Evolutionary conservation across 2,329 filamentous ascomycete genomes (phyloP).

Genomic region (Pseudogymnoascus sp.): DNA sequence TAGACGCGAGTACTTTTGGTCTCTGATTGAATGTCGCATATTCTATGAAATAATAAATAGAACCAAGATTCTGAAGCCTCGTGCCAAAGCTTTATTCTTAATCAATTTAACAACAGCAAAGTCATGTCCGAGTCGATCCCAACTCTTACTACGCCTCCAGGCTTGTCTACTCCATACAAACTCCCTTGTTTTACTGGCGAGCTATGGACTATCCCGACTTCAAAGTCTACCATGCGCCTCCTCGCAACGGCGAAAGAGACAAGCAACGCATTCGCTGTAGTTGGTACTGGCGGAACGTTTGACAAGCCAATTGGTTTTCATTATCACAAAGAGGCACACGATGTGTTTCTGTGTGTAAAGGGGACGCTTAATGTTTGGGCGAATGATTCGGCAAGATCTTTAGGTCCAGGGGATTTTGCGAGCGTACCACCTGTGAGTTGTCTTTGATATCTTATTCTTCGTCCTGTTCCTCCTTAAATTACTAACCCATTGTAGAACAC

Average conservation of each 20-base stretch:
- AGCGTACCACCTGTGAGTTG: constrained; percentile 44
- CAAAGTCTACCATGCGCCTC: constrained; percentile 20
- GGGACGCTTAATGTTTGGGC: constrained; percentile 49
- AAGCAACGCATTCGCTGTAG: constrained; percentile 22
- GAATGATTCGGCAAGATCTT: constrained; percentile 44
- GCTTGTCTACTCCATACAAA: constrained; percentile 12
- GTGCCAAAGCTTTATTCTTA: not conserved
- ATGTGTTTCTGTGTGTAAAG: constrained; percentile 48
- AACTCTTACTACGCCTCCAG: not conserved
- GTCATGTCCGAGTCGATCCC: not conserved
- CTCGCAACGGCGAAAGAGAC: constrained; percentile 24
- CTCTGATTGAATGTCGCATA: not conserved
- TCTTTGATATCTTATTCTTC: not conserved
- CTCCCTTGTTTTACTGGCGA: constrained; percentile 20
- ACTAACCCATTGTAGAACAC: constrained; percentile 29
- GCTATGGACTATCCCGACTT: constrained; percentile 22
- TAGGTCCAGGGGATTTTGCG: constrained; percentile 49
- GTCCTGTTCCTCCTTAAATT: constrained; percentile 8
- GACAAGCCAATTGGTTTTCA: constrained; percentile 39
- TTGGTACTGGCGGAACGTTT: constrained; percentile 20
- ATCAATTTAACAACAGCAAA: not conserved
- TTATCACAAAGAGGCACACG: constrained; percentile 47
- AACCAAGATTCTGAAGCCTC: not conserved
- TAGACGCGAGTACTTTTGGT: not conserved
- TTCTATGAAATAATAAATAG: not conserved